phyloP scores from a whole-genome alignment of 148 eudicot genomes.

The Amaranthus palmeri region DNA sequence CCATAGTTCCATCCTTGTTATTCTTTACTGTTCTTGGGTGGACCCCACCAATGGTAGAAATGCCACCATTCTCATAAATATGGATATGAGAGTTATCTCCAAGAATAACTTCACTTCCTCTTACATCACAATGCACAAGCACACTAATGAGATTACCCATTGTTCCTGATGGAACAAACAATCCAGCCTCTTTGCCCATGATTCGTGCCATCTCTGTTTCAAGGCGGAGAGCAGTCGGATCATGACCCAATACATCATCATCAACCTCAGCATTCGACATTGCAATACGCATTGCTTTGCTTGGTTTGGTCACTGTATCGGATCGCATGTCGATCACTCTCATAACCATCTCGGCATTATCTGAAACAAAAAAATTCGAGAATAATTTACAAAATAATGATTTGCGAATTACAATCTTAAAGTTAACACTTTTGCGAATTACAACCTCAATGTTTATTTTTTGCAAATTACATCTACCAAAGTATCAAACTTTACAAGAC shows the following conservation, averaged over 20 bases:
- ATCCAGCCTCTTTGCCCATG: slow-evolving; percentile 82
- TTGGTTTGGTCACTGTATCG: slow-evolving; percentile 95
- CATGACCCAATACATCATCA: slow-evolving; percentile 77
- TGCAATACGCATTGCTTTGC: slow-evolving; percentile 74
- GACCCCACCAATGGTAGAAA: slow-evolving; percentile 87
- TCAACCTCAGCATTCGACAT: slow-evolving; percentile 97
- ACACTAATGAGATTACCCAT: slow-evolving; percentile 95
- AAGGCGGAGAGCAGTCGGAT: slow-evolving; percentile 76
- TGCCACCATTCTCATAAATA: slow-evolving; percentile 93
- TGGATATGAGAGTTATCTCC: slow-evolving; percentile 85
- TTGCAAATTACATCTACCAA: too few relatives aligned
- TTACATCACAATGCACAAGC: slow-evolving; percentile 73
- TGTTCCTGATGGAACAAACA: slow-evolving; percentile 95
- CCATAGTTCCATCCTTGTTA: slow-evolving; percentile 84
- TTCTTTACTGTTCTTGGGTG: slow-evolving; percentile 89
- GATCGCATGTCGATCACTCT: slow-evolving; percentile 80
- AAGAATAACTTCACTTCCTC: slow-evolving; percentile 94
- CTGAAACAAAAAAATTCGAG: not conserved
- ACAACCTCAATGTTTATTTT: too few relatives aligned
- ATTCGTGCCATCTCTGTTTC: slow-evolving; percentile 74
- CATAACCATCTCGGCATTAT: slow-evolving; percentile 40
- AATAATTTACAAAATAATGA: too few relatives aligned
- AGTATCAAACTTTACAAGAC: too few relatives aligned
- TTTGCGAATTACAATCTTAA: too few relatives aligned
- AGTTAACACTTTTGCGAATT: too few relatives aligned